Evolutionary conservation across 352 stramenopile genomes (phyloP).

Genomic region (Stephanocyclus meneghinianus): DNA sequence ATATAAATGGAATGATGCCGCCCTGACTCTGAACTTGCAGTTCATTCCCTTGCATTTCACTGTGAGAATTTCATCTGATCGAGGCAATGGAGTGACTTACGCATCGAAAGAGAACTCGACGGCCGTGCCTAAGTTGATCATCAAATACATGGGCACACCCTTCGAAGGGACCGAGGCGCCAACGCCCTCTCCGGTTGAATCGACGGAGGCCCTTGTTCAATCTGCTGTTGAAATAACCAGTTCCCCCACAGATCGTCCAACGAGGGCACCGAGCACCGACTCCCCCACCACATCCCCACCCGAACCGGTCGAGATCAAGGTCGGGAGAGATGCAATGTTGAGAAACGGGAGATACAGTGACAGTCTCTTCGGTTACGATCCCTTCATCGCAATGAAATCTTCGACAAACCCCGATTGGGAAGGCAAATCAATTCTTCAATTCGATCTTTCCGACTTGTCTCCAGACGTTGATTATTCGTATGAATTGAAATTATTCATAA

Average conservation of each 20-base stretch:
- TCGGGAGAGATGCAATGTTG: constrained; percentile 31
- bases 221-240: background rate
- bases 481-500: constrained; percentile 35
- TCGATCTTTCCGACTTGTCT: constrained; percentile 15
- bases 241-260: constrained; percentile 11
- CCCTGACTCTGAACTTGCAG: constrained; percentile 1
- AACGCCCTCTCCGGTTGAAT: constrained; percentile 3
- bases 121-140: constrained; percentile 22
- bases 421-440: constrained; percentile 33
- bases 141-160: constrained; percentile 14
- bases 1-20: constrained; percentile 25
- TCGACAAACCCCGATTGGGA: background rate
- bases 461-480: constrained; percentile 28
- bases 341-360: constrained; percentile 21
- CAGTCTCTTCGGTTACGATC: constrained; percentile 15
- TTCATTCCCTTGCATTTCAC: constrained; percentile 10
- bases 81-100: constrained; percentile 30
- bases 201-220: background rate
- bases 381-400: constrained; percentile 22
- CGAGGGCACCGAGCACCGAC: constrained; percentile 1
- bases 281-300: constrained; percentile 10
- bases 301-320: constrained; percentile 8
- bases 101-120: constrained; percentile 29
- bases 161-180: constrained; percentile 11
- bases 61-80: constrained; percentile 20